Evolutionary conservation across 1,284 basidiomycete species (phyloP), one percentile per base, ranked within the genome.

Genomic region (Boletus semigastroideus): DNA sequence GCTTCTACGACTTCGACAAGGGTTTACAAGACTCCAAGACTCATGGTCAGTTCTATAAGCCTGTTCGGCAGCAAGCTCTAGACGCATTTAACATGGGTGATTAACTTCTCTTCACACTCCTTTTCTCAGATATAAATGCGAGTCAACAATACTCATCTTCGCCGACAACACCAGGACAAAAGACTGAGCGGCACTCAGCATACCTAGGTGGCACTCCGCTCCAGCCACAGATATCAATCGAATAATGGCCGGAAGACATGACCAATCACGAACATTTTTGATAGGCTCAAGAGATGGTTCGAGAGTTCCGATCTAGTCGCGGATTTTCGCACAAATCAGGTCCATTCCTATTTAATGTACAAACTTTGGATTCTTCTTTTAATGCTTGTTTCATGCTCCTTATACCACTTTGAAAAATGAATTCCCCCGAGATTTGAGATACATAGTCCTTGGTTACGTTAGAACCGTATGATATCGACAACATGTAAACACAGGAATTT

Each of bases 1-100:
- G 90, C 64, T 87, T 90, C 71, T 67, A 78, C 43, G 89, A 92
- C 71, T 92, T 92, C 62, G 84, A 87, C 69, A 83, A 82, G 66
- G 89, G 90, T 25, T 72, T 92, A 25, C 72, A 76, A 43, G 70
- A 75, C 22, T 84, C 88, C 46, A 92, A 92, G 75, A 76, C 79
- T 55, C 79, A 84, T 61, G 82, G 89, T 90, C 72, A 80, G 87
- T 78, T 66, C 19, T 71, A 73, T 65, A 63, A 53, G 53, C 71
- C 65, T 63, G 64, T 73, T 49, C 59, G 59, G 57, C 61, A 62
- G 53, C 64, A 62, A 55, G 51, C 43, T 48, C 20, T 42, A 49
- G 53, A 60, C 8, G 51, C 56, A 38, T 53, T 67, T 30, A 65
- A 68, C 55, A 64, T 60, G 56, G 65, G 68, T 73, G 66, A 72